Conservation (phyloP, 306 rosid genomes). For the Inga oerstediana region DNA sequence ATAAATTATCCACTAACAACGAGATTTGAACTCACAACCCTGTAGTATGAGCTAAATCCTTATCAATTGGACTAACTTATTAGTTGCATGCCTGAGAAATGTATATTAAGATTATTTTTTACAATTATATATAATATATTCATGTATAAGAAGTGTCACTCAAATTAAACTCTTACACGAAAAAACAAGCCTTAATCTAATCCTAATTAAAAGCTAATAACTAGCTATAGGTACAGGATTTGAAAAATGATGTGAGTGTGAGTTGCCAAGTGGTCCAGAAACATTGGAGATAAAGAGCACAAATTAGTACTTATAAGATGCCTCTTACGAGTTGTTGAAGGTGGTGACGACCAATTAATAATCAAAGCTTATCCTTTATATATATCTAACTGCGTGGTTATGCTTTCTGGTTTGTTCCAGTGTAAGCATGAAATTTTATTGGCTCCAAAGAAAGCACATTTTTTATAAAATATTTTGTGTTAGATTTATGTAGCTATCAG, state of each 20-base stretch:
- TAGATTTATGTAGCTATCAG: slow-evolving; percentile 47
- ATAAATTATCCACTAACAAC: no score
- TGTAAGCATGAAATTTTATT: slow-evolving; percentile 24
- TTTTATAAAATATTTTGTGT: slow-evolving; percentile 20
- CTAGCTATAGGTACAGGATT: not conserved
- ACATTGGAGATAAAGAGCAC: slow-evolving; percentile 55
- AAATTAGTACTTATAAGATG: slow-evolving; percentile 22
- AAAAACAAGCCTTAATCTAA: not conserved
- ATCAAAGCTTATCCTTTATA: slow-evolving; percentile 33
- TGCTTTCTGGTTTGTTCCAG: slow-evolving; percentile 25
- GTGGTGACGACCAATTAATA: not conserved
- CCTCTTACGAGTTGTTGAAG: slow-evolving; percentile 37
- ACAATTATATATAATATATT: not conserved
- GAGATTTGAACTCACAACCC: no score
- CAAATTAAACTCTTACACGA: not conserved
- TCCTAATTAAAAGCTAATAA: not conserved
- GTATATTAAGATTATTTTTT: no score
- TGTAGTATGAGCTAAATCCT: no score
- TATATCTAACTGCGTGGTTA: not conserved
- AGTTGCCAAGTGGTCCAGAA: slow-evolving; percentile 50
- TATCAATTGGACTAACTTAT: no score
- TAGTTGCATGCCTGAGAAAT: no score
- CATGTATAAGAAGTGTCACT: not conserved
- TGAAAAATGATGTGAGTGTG: not conserved
- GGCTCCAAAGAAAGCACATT: slow-evolving; percentile 18